A percentile compares a stretch with the other conserved stretches of the same genome.
Evolutionary conservation across 225 moss, liverwort and hornwort species (phyloP).

Genomic region (Asterella californica): DNA sequence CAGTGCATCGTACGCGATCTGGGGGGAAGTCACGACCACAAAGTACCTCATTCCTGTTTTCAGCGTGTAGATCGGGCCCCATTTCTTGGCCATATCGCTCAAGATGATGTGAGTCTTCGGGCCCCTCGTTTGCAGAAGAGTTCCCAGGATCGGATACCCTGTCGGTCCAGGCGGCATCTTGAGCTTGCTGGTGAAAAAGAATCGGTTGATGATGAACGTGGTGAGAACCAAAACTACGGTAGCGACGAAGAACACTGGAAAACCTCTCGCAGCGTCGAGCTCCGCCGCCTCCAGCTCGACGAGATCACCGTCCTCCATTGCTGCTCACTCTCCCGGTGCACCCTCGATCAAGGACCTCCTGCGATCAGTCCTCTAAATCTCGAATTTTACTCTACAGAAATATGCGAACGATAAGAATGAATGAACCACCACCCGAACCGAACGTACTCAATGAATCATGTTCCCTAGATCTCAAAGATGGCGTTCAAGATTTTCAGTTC

Average conservation of each 20-base stretch:
- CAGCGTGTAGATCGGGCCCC: slow-evolving; percentile 29
- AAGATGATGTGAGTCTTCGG: slow-evolving; percentile 34
- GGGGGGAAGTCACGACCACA: slow-evolving; percentile 27
- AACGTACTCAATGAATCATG: too few species aligned
- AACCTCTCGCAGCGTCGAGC: not conserved
- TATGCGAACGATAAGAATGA: too few species aligned
- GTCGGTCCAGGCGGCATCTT: slow-evolving; percentile 36
- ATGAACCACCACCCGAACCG: too few species aligned
- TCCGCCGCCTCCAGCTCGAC: not conserved
- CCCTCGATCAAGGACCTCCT: too few species aligned
- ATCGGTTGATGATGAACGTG: not conserved
- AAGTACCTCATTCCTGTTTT: slow-evolving; percentile 37
- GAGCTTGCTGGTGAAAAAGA: slow-evolving; percentile 15
- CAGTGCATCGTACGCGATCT: slow-evolving; percentile 31
- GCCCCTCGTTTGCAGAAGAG: slow-evolving; percentile 35
- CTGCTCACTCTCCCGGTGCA: too few species aligned
- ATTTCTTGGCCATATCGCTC: slow-evolving; percentile 23
- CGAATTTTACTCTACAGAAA: too few species aligned
- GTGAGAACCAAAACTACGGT: slow-evolving; percentile 3
- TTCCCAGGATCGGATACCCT: slow-evolving; percentile 36
- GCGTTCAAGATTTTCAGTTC: too few species aligned
- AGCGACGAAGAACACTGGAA: not conserved
- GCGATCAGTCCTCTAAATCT: too few species aligned
- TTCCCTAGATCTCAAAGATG: too few species aligned
- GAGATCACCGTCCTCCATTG: slow-evolving; percentile 1